phyloP scores from a whole-genome alignment of 352 stramenopile species.

The Phytophthora europaea region DNA sequence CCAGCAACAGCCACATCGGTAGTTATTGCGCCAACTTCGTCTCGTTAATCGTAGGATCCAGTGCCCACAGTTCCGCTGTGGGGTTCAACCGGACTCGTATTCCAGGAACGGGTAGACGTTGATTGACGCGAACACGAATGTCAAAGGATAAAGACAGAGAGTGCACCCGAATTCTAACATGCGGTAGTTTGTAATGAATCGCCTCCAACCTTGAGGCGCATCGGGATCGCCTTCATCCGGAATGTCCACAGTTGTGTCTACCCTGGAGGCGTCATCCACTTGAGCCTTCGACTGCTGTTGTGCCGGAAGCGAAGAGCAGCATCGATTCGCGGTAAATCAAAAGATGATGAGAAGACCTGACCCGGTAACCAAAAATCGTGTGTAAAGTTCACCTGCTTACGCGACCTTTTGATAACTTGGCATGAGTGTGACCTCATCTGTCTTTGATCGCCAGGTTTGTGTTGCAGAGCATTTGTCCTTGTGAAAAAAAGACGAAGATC shows the following conservation, averaged over 20 bases:
- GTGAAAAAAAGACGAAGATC: neutral
- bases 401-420: neutral
- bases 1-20: constrained; percentile 49
- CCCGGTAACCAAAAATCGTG: neutral
- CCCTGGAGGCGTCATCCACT: neutral
- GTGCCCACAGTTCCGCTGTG: constrained; percentile 45
- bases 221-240: neutral
- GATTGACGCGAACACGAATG: constrained; percentile 56
- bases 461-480: constrained; percentile 2
- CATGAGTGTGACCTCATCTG: constrained; percentile 14
- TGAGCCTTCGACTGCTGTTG: constrained; percentile 7
- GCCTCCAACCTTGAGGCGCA: constrained; percentile 8
- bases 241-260: constrained; percentile 14
- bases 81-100: constrained; percentile 50
- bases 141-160: constrained; percentile 48
- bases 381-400: constrained; percentile 11
- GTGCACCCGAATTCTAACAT: constrained; percentile 58
- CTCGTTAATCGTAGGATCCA: constrained; percentile 53
- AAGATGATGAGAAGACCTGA: constrained; percentile 5
- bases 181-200: constrained; percentile 39
- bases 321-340: constrained; percentile 3
- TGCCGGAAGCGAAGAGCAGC: neutral
- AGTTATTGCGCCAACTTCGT: constrained; percentile 52
- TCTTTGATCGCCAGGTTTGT: neutral
- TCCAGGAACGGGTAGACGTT: constrained; percentile 49